Conservation (phyloP, 2,329 filamentous ascomycete species). For the Didymella exigua region DNA sequence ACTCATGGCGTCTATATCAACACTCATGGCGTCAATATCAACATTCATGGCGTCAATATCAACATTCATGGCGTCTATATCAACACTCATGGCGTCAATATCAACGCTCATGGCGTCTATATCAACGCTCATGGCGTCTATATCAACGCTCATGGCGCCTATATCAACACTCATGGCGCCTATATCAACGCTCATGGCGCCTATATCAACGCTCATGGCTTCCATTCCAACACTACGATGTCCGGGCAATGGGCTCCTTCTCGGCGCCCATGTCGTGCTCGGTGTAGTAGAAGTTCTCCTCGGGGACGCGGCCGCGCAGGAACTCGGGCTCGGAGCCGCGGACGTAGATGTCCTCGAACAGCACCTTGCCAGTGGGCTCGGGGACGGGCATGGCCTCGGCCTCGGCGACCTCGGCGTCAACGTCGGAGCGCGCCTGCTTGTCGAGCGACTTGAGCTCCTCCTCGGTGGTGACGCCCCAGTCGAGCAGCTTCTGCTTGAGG, state of each 20-base stretch:
- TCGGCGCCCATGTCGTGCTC: conserved; percentile 50
- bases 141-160: too few species aligned
- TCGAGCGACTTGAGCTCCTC: conserved; percentile 96
- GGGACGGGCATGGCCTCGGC: conserved; percentile 88
- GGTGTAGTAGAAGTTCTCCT: conserved; percentile 86
- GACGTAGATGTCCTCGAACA: conserved; percentile 97
- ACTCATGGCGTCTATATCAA: neutral
- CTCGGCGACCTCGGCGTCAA: conserved; percentile 87
- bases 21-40: conserved; percentile 7
- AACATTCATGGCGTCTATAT: too few species aligned
- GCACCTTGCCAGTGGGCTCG: conserved; percentile 77
- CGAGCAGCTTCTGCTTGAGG: conserved; percentile 95
- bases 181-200: too few species aligned
- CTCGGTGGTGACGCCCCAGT: conserved; percentile 90
- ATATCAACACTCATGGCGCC: conserved; percentile 1
- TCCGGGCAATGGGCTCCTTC: conserved; percentile 45
- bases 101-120: conserved; percentile 5
- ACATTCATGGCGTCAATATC: too few species aligned
- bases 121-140: too few species aligned
- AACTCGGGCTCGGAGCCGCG: conserved; percentile 84
- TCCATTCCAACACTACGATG: conserved; percentile 19
- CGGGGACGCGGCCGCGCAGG: conserved; percentile 83
- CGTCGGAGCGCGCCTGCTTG: conserved; percentile 84
- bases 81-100: too few species aligned
- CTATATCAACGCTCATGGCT: too few species aligned